Percentiles rank a stretch among this genome's conserved stretches.
phyloP scores from a whole-genome alignment of 2,329 filamentous ascomycete species.

The Pseudomassariella vexata region DNA sequence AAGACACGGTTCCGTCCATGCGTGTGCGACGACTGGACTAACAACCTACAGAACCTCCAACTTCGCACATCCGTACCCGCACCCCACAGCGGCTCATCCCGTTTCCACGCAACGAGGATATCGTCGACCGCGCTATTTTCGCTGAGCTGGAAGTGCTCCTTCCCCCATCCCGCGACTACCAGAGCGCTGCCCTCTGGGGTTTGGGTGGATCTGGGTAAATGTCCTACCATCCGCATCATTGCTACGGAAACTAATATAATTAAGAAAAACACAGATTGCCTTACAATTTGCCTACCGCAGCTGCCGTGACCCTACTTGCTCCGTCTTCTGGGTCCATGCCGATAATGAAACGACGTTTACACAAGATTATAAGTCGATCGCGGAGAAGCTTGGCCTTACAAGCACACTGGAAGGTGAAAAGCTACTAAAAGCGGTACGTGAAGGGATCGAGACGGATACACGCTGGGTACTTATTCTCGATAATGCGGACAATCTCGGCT shows the following conservation, averaged over 20 bases:
- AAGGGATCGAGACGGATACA: constrained; percentile 10
- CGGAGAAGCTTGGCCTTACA: constrained; percentile 1
- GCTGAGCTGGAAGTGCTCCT: constrained; percentile 15
- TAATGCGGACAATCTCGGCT: constrained; percentile 24
- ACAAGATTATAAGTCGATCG: constrained; percentile 6
- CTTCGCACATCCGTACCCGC: too few relatives aligned
- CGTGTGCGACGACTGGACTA: too few relatives aligned
- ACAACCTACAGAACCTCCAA: too few relatives aligned
- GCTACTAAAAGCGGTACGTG: constrained; percentile 9
- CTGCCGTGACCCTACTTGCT: not conserved
- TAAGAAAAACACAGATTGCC: not conserved
- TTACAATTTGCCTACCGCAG: not conserved
- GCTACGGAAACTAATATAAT: too few relatives aligned
- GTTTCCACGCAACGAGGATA: constrained; percentile 18
- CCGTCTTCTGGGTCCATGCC: constrained; percentile 5
- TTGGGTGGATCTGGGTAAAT: constrained; percentile 21
- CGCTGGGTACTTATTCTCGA: constrained; percentile 27
- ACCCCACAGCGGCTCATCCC: too few relatives aligned
- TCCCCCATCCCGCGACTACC: constrained; percentile 8
- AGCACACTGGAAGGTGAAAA: not conserved
- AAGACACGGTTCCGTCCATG: too few relatives aligned
- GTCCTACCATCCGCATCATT: too few relatives aligned
- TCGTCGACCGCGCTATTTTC: constrained; percentile 14
- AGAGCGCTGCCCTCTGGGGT: constrained; percentile 18
- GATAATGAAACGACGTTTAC: constrained; percentile 5